phyloP scores from a whole-genome alignment of 208 protist species.

The Crithidia sp. region DNA sequence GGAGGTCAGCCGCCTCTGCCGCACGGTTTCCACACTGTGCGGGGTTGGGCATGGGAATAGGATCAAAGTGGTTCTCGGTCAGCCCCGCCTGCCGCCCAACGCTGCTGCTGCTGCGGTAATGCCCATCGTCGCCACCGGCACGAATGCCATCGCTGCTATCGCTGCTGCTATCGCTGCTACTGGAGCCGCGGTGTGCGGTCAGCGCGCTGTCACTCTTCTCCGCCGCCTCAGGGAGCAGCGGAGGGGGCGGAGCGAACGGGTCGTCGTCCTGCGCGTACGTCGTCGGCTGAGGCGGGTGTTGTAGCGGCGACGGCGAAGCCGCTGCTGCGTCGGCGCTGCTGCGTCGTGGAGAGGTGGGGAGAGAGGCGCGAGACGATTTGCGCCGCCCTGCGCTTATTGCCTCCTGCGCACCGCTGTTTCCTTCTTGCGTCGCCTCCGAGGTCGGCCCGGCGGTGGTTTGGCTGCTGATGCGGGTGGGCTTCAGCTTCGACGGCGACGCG shows the following conservation, averaged over 20 bases:
- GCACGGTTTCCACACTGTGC: not conserved
- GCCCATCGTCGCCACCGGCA: not conserved
- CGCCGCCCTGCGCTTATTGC: not conserved
- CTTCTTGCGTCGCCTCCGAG: conserved; percentile 9
- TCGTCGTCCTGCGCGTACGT: conserved; percentile 23
- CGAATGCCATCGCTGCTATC: not conserved
- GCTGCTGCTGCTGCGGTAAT: not conserved
- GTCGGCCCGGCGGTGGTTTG: conserved; percentile 2
- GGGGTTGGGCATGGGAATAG: conserved; percentile 21
- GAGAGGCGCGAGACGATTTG: not conserved
- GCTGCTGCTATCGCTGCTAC: conserved; percentile 1
- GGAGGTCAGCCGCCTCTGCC: conserved; percentile 2
- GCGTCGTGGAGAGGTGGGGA: conserved; percentile 12
- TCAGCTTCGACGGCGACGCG: conserved; percentile 3
- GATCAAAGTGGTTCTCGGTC: conserved; percentile 43
- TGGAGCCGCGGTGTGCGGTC: not conserved
- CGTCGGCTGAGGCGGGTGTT: not conserved
- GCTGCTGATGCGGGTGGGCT: conserved; percentile 3
- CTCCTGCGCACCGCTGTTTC: conserved; percentile 1
- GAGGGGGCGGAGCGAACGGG: conserved; percentile 20
- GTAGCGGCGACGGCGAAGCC: not conserved
- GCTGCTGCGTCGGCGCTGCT: not conserved
- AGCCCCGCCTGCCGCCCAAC: not conserved
- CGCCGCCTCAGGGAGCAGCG: not conserved
- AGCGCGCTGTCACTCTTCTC: conserved; percentile 12